phyloP scores from a whole-genome alignment of 106 monocot genomes.

The Dendrobium catenatum region DNA sequence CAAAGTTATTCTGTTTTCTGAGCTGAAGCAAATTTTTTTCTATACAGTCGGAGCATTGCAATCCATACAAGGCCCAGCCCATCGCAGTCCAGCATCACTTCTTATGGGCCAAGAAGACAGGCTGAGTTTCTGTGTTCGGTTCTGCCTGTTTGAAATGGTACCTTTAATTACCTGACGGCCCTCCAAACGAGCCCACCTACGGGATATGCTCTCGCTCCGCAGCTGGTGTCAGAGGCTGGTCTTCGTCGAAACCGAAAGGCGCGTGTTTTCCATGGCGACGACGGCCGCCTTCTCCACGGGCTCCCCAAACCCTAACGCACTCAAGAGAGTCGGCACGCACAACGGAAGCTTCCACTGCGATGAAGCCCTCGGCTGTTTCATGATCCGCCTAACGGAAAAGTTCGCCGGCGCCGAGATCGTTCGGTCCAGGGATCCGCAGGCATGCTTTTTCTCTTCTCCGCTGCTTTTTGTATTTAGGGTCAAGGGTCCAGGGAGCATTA shows the following conservation, averaged over 20 bases:
- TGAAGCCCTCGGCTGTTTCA: slow-evolving; percentile 86
- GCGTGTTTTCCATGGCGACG: slow-evolving; percentile 6
- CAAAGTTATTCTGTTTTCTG: no score
- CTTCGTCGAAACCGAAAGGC: not conserved
- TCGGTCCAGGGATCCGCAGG: slow-evolving; percentile 44
- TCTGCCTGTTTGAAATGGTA: no score
- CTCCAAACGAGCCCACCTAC: not conserved
- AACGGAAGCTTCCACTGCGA: slow-evolving; percentile 96
- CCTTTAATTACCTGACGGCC: no score
- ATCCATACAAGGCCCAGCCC: no score
- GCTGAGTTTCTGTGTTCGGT: no score
- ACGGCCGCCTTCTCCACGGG: slow-evolving; percentile 20
- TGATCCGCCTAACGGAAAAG: slow-evolving; percentile 82
- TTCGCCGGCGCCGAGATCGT: slow-evolving; percentile 67
- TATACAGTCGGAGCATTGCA: no score
- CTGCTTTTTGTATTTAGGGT: not conserved
- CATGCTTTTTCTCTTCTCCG: not conserved
- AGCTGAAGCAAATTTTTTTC: no score
- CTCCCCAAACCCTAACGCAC: slow-evolving; percentile 9
- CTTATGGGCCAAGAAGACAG: no score
- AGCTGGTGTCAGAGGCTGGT: not conserved
- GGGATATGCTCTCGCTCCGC: not conserved
- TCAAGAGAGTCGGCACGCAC: slow-evolving; percentile 74
- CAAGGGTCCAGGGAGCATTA: not conserved
- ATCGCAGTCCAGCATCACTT: no score